phyloP scores from a whole-genome alignment of 345 rosid species.

The Pistacia vera region DNA sequence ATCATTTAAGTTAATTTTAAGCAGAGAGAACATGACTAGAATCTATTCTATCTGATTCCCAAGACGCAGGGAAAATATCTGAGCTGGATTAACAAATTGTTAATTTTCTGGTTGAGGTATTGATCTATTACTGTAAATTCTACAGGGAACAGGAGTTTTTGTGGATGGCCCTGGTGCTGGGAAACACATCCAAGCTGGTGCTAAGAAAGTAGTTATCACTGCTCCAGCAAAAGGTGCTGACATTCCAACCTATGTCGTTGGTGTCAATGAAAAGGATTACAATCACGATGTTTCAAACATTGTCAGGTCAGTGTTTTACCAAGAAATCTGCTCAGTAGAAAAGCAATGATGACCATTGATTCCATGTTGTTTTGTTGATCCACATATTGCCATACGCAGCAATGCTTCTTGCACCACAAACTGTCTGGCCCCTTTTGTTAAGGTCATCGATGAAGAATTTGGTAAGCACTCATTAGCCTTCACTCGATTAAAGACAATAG shows the following conservation, averaged over 20 bases:
- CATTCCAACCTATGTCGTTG: slow-evolving; percentile 93
- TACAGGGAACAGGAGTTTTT: slow-evolving; percentile 96
- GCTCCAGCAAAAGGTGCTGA: slow-evolving; percentile 99
- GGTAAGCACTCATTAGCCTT: slow-evolving; percentile 40
- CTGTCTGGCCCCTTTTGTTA: slow-evolving; percentile 93
- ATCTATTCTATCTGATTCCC: not conserved
- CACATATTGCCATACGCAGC: slow-evolving; percentile 41
- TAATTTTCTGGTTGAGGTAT: not conserved
- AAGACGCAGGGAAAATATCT: not conserved
- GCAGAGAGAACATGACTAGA: not conserved
- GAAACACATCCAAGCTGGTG: slow-evolving; percentile 98
- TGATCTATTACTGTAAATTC: not conserved
- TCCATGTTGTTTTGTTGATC: slow-evolving; percentile 11
- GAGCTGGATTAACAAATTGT: not conserved
- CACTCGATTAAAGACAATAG: not conserved
- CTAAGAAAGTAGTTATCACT: slow-evolving; percentile 93
- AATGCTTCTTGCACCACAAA: slow-evolving; percentile 99
- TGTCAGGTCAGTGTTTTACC: slow-evolving; percentile 54
- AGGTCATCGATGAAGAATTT: slow-evolving; percentile 87
- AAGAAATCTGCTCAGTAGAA: not conserved
- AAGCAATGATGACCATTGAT: not conserved
- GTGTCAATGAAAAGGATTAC: slow-evolving; percentile 90
- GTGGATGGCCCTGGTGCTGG: slow-evolving; percentile 99
- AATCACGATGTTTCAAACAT: slow-evolving; percentile 75
- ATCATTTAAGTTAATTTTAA: not conserved